Base-by-base conservation (phyloP, 2,329 filamentous ascomycete genomes). In the Fusarium oligoseptatum region DNA sequence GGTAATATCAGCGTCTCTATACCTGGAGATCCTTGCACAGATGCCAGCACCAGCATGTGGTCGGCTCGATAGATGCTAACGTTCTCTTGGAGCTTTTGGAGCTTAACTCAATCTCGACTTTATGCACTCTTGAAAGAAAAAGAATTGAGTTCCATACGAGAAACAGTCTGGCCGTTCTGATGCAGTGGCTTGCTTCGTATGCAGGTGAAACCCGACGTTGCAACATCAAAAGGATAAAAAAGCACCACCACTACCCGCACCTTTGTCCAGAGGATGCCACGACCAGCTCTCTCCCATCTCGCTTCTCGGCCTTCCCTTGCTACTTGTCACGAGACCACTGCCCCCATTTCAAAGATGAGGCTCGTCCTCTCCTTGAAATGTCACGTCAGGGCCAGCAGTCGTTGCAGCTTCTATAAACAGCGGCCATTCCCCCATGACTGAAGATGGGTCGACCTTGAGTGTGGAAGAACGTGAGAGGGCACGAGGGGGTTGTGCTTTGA, bases 181-280 rank as follows among this genome's bases (percentile, higher is more conserved):
- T 75, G 72, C 68, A 74, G 68, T 75, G 72, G 72, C 72, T 74
- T 74, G 52, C 68, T 64, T 75, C 69, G 61, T 73, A 72, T 64
- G 41, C 65, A 66, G 52, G 63, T 74, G 72, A 74, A 74, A 74
- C 72, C 65, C 68, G 56, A 67, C 48, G 68, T 62, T 67, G 68
- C 57, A 65, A 61, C 72, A 74, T 69, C 20, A 56, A 41, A 36
- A 72, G 39, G 20, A 39, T 27, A 57, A 43, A 55, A 55, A 57
- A 55, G n/a, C 22, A 58, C 22, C 22, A 24, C 39, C 39, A 48
- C 15, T 29, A 52, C 48, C 58, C 58, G 58, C 39, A 45, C 58
- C 17, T 48, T 61, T 57, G 34, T 32, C 36, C 32, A 12, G 39
- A 20, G 39, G 39, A 45, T 45, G 43, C 43, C 20, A 39, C 11